These are phyloP conservation scores for Stygiomarasmius scandens DNA, from an alignment of 1,284 basidiomycete genomes.

Conservation along the genomic window DNA sequence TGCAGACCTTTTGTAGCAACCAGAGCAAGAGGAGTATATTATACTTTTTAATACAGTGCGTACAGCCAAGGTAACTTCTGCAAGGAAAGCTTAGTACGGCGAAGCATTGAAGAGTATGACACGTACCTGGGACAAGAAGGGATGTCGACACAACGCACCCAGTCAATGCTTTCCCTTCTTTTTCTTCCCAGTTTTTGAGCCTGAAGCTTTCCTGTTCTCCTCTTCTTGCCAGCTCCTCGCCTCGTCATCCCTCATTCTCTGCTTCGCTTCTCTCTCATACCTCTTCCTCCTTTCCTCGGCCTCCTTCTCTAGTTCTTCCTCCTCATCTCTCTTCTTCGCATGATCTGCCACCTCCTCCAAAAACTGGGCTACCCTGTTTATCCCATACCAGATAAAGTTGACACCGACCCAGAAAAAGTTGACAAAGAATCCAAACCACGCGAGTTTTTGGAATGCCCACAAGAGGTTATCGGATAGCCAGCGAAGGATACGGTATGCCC, in stretches of 20 bases:
- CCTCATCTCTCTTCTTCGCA: neutral
- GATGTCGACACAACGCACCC: no score
- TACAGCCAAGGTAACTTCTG: no score
- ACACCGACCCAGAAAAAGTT: conserved; percentile 5
- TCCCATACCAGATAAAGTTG: conserved; percentile 1
- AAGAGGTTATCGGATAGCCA: neutral
- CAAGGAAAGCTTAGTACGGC: no score
- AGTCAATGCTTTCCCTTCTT: no score
- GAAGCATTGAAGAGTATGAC: no score
- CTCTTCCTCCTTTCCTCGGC: neutral
- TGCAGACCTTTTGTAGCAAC: no score
- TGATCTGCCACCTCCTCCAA: conserved; percentile 1
- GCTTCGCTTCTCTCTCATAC: neutral
- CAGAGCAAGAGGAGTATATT: no score
- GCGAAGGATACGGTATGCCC: no score
- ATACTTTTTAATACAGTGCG: no score
- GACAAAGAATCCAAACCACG: conserved; percentile 9
- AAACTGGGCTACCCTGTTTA: neutral
- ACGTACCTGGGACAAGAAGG: no score
- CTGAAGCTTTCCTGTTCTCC: neutral
- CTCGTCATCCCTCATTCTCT: neutral
- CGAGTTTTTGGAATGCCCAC: neutral
- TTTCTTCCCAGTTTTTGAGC: neutral
- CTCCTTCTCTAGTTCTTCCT: neutral
- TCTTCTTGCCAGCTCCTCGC: neutral